Evolutionary conservation across 2,329 filamentous ascomycete species (phyloP).

Genomic region (Alternaria triticina): DNA sequence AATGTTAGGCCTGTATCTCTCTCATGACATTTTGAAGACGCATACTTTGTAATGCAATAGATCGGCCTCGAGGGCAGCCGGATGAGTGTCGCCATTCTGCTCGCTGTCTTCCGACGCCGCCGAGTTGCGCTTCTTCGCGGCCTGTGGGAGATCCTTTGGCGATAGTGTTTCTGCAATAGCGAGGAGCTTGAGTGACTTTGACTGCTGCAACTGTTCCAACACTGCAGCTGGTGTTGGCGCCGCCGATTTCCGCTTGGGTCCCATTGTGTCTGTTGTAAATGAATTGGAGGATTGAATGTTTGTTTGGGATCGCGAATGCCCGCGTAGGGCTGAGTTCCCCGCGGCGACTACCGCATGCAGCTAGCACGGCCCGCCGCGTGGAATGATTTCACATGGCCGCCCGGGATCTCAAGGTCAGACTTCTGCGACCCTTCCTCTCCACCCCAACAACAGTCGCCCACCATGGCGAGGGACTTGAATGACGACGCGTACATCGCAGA

Average conservation of each 20-base stretch:
- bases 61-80: conserved; percentile 80
- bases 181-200: conserved; percentile 72
- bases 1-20: conserved; percentile 5
- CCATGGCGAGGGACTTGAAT: conserved; percentile 32
- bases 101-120: conserved; percentile 73
- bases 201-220: conserved; percentile 63
- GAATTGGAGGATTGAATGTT: conserved; percentile 23
- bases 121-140: conserved; percentile 50
- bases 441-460: not conserved
- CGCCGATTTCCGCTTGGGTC: conserved; percentile 30
- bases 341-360: conserved; percentile 25
- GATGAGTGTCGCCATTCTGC: conserved; percentile 68
- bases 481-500: conserved; percentile 81
- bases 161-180: conserved; percentile 77
- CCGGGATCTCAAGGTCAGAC: not conserved
- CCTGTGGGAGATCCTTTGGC: conserved; percentile 54
- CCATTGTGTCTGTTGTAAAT: conserved; percentile 26
- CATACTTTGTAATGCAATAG: conserved; percentile 80
- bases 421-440: not conserved
- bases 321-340: conserved; percentile 26
- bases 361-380: conserved; percentile 3
- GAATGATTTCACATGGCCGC: conserved; percentile 7
- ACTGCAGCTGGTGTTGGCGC: conserved; percentile 36
- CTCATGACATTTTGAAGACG: not conserved
- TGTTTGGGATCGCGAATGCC: conserved; percentile 34